These are phyloP conservation scores for Cardamine occulta DNA, from an alignment of 345 rosid species.

Conservation along the genomic window DNA sequence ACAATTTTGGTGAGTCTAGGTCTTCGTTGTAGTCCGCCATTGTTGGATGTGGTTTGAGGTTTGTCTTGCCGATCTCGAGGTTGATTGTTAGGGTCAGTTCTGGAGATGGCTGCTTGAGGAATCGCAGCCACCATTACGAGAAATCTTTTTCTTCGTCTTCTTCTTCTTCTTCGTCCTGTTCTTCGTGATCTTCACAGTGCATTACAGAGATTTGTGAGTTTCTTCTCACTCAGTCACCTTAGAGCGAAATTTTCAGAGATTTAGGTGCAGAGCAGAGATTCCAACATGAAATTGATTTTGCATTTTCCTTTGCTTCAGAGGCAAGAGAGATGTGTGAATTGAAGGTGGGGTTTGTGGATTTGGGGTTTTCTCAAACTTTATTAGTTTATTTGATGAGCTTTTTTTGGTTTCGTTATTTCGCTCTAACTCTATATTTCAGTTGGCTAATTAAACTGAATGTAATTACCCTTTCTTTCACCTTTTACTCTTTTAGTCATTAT, in stretches of 20 bases:
- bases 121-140: constrained; percentile 71
- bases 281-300: background rate
- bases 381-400: background rate
- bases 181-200: constrained; percentile 52
- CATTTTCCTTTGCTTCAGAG: constrained; percentile 11
- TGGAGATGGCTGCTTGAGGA: constrained; percentile 61
- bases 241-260: constrained; percentile 29
- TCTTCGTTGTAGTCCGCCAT: constrained; percentile 46
- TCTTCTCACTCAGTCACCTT: constrained; percentile 13
- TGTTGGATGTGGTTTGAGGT: constrained; percentile 38
- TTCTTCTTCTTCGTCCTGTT: constrained; percentile 34
- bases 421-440: background rate
- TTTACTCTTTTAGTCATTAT: background rate
- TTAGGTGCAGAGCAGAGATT: background rate
- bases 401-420: background rate
- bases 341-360: constrained; percentile 9
- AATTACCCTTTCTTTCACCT: background rate
- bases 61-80: constrained; percentile 37
- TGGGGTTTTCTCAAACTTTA: background rate
- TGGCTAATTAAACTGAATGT: background rate
- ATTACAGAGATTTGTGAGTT: constrained; percentile 25
- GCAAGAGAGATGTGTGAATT: constrained; percentile 6
- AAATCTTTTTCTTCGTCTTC: constrained; percentile 5
- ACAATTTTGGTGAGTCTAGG: constrained; percentile 67
- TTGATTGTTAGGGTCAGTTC: constrained; percentile 25